phyloP scores from a whole-genome alignment of 495 filamentous ascomycete species.

The Elasticomyces elasticus region DNA sequence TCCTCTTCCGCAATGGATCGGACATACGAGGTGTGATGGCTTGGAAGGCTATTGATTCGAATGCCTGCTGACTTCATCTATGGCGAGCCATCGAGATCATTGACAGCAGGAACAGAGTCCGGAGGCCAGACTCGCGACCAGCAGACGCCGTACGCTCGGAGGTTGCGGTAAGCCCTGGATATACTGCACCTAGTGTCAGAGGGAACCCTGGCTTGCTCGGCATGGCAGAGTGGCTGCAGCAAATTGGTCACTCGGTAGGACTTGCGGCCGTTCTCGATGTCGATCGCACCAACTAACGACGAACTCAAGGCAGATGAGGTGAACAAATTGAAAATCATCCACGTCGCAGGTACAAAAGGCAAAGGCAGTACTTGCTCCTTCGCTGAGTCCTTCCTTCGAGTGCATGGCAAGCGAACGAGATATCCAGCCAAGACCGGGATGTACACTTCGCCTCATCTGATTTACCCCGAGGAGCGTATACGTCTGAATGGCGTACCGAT shows the following conservation, averaged over 20 bases:
- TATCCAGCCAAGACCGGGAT: conserved; percentile 23
- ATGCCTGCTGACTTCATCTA: background rate
- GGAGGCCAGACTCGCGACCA: background rate
- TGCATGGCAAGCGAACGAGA: conserved; percentile 19
- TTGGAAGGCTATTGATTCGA: background rate
- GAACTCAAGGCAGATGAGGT: conserved; percentile 3
- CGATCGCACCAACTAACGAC: background rate
- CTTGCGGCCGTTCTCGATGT: background rate
- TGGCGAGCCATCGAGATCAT: conserved; percentile 1
- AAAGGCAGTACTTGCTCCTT: conserved; percentile 46
- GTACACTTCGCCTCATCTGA: conserved; percentile 26
- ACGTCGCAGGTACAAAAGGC: conserved; percentile 44
- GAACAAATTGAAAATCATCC: conserved; percentile 34
- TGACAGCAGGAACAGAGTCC: background rate
- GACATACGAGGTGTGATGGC: background rate
- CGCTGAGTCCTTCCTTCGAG: conserved; percentile 32
- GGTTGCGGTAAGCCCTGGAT: background rate
- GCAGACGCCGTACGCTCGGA: background rate
- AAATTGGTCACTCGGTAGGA: conserved; percentile 15
- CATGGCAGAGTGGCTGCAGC: conserved; percentile 19
- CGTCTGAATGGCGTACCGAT: conserved; percentile 23
- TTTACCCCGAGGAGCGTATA: conserved; percentile 19
- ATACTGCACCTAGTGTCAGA: conserved; percentile 1
- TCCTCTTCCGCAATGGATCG: background rate
- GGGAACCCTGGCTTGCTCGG: conserved; percentile 19